Base-by-base conservation (phyloP, 805 yeast species). In the Teunomyces tritomae region DNA sequence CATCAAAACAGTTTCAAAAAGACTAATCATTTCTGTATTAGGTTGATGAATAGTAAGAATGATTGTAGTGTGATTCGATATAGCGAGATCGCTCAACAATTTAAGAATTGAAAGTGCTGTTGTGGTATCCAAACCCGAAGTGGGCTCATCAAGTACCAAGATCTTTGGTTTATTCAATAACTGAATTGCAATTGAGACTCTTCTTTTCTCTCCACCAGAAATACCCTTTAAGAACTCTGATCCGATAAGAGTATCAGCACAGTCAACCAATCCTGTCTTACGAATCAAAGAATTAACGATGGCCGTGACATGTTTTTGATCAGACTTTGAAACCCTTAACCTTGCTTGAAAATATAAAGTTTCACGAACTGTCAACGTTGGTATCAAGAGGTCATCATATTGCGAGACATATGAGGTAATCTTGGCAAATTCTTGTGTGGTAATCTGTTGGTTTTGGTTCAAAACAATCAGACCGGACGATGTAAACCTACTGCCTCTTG, bases 31-130 rank as follows among this genome's bases (percentile, higher is more conserved):
- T 37, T 53, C 60, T 24, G 55, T 55, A 45, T 57, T 58, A 5
- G 66, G 66, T 50, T 62, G 66, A 37, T 62, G 66, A 28, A 62
- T 54, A 8, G 66, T 61, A 11, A 61, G 45, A n/a, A 62, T 49
- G 8, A 62, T 49, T 8, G 66, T 62, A 3, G 64, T 58, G 3
- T 59, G 56, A n/a, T 52, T 44, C 11, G 46, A 45, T 6, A 20
- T 24, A 4, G 65, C 63, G 35, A 62, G 53, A 9, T 45, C 43
- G n/a, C 49, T 44, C 47, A 62, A 51, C 14, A 62, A 53, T 5
- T 35, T 40, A 26, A 62, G 42, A 27, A 62, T 58, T 3, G 60
- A 46, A 3, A 53, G 55, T 5, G 64, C 56, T 1, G 66, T 61
- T 11, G 65, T 53, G 5, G 61, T 52, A 49, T 62, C 66, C 20